Evolutionary conservation across 495 filamentous ascomycete genomes (phyloP).

Genomic region (Aspergillus affinis): DNA sequence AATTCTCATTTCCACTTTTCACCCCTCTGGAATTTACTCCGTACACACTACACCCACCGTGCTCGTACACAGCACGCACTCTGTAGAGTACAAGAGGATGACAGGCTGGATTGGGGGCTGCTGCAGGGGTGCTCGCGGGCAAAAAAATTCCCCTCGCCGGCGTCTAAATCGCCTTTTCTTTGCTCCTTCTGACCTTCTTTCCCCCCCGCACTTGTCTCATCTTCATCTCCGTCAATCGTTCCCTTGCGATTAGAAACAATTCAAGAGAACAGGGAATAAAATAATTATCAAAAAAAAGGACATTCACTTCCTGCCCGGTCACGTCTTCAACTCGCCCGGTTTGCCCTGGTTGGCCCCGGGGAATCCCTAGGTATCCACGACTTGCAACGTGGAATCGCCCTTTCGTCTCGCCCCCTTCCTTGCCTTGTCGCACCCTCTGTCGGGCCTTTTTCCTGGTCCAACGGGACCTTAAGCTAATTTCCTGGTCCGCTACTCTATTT

Average conservation of each 20-base stretch:
- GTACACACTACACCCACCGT: too few species aligned
- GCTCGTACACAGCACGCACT: too few species aligned
- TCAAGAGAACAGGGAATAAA: too few species aligned
- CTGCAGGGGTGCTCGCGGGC: conserved; percentile 1
- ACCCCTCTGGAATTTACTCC: too few species aligned
- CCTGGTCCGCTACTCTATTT: conserved; percentile 15
- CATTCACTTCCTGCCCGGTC: neutral
- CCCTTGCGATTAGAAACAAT: too few species aligned
- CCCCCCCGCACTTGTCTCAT: neutral
- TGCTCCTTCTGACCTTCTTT: neutral
- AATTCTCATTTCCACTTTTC: too few species aligned
- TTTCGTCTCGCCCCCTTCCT: conserved; percentile 11
- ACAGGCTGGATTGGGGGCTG: neutral
- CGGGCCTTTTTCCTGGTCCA: conserved; percentile 13
- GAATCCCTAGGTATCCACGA: conserved; percentile 3
- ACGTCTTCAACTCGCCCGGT: neutral
- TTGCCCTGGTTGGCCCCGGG: conserved; percentile 1
- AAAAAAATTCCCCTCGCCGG: too few species aligned
- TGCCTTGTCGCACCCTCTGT: conserved; percentile 5
- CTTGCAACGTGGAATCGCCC: conserved; percentile 24
- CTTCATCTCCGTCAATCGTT: neutral
- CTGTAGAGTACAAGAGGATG: too few species aligned
- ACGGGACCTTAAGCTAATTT: conserved; percentile 16
- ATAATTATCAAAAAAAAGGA: neutral
- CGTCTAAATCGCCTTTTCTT: neutral